These are phyloP conservation scores for Pseudocercospora pini-densiflorae DNA, from an alignment of 2,329 filamentous ascomycete genomes.

Conservation along the genomic window DNA sequence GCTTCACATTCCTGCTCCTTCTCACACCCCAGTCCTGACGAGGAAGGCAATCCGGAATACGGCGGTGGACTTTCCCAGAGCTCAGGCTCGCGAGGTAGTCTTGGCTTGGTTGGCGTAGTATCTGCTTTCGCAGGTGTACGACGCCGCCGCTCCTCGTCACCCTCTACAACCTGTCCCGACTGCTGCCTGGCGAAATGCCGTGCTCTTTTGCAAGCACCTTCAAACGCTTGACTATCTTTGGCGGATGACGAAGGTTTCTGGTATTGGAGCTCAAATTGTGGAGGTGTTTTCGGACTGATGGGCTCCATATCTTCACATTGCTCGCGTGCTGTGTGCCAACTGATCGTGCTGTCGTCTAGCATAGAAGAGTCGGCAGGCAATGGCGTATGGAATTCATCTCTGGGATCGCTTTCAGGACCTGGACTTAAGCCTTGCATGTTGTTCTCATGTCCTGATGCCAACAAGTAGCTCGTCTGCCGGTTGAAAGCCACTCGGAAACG, in stretches of 20 bases:
- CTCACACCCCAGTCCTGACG: not conserved
- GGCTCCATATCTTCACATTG: not conserved
- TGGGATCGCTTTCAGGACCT: not conserved
- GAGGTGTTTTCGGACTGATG: not conserved
- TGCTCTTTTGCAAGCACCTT: not conserved
- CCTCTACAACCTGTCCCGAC: not conserved
- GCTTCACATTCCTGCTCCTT: slow-evolving; percentile 1
- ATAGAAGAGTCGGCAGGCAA: not conserved
- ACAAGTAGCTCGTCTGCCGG: not conserved
- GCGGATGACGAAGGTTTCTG: not conserved
- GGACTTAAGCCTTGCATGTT: not conserved
- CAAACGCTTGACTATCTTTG: not conserved
- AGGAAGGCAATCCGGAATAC: not conserved
- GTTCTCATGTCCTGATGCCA: not conserved
- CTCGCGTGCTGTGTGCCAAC: not conserved
- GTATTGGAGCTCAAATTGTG: not conserved
- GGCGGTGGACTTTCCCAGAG: not conserved
- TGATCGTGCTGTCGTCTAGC: not conserved
- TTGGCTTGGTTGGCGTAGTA: not conserved
- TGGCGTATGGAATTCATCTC: not conserved
- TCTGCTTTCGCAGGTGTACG: not conserved
- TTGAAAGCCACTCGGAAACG: not conserved
- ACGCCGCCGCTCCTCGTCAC: not conserved
- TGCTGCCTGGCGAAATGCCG: not conserved
- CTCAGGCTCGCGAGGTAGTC: not conserved